Evolutionary conservation across 345 rosid species (phyloP).

Genomic region (Leavenworthia alabamica): DNA sequence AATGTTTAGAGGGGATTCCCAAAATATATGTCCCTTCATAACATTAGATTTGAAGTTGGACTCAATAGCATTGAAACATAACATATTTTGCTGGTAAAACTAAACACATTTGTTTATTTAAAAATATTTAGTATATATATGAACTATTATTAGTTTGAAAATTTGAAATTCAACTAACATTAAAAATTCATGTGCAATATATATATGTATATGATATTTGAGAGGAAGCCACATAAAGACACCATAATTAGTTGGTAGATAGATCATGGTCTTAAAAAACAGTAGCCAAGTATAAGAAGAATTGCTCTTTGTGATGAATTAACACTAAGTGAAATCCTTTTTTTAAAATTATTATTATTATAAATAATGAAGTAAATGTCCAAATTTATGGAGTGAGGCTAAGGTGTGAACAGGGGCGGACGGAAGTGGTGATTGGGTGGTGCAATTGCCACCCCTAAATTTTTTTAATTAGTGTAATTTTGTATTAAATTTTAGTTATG

Average conservation of each 20-base stretch:
- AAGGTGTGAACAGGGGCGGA: constrained; percentile 17
- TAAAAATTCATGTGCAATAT: neutral
- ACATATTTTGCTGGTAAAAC: neutral
- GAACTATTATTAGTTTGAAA: neutral
- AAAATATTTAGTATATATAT: neutral
- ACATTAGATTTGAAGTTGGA: neutral
- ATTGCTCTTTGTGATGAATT: neutral
- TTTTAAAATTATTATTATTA: too few relatives aligned
- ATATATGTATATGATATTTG: neutral
- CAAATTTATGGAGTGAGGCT: constrained; percentile 7
- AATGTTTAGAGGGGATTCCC: neutral
- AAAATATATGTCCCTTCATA: neutral
- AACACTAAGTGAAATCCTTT: neutral
- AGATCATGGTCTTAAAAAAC: neutral
- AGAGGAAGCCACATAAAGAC: neutral
- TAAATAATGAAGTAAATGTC: neutral
- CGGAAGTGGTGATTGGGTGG: too few relatives aligned
- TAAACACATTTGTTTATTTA: neutral
- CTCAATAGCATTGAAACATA: neutral
- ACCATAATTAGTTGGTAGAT: neutral
- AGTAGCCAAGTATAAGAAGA: neutral
- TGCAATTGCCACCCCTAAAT: too few relatives aligned
- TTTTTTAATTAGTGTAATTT: too few relatives aligned
- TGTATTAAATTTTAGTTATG: too few relatives aligned
- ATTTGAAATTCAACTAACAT: neutral